phyloP scores from a whole-genome alignment of 768 basidiomycete genomes.

The Cystoderma amianthinum region DNA sequence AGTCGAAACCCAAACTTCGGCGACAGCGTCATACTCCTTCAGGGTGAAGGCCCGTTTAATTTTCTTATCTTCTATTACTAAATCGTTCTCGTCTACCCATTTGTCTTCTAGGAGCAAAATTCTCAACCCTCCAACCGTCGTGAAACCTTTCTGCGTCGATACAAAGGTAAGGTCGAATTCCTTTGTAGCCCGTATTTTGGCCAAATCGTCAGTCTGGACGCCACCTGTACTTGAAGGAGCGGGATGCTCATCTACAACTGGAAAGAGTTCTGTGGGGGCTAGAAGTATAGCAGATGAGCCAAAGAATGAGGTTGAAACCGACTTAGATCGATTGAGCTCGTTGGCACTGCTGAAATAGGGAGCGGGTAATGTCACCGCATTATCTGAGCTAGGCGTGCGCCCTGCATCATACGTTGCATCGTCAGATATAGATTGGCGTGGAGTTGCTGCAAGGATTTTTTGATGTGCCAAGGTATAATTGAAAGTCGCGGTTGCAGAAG shows the following conservation, averaged over 20 bases:
- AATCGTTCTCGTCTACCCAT: slow-evolving; percentile 25
- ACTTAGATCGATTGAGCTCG: slow-evolving; percentile 21
- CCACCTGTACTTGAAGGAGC: slow-evolving; percentile 6
- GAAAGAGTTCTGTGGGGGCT: slow-evolving; percentile 29
- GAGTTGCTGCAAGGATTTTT: slow-evolving; percentile 37
- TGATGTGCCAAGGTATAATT: slow-evolving; percentile 47
- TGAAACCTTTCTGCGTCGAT: slow-evolving; percentile 52
- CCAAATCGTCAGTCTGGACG: slow-evolving; percentile 10
- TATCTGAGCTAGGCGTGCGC: slow-evolving; percentile 7
- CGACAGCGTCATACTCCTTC: slow-evolving; percentile 68
- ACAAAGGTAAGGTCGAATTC: slow-evolving; percentile 63
- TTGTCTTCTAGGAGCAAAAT: slow-evolving; percentile 57
- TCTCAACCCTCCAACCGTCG: slow-evolving; percentile 63
- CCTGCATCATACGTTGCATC: slow-evolving; percentile 8
- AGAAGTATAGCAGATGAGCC: slow-evolving; percentile 47
- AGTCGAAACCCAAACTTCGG: slow-evolving; percentile 58
- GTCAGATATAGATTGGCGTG: slow-evolving; percentile 15
- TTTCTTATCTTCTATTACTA: slow-evolving; percentile 9
- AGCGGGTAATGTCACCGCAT: slow-evolving; percentile 26
- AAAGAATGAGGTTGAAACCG: slow-evolving; percentile 31
- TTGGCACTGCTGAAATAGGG: slow-evolving; percentile 37
- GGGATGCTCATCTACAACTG: slow-evolving; percentile 5
- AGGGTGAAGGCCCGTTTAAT: slow-evolving; percentile 37
- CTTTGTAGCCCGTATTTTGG: slow-evolving; percentile 33
- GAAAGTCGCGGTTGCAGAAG: slow-evolving; percentile 38